Base-by-base conservation (phyloP, 1,284 basidiomycete species). In the Porodaedalea pini region DNA sequence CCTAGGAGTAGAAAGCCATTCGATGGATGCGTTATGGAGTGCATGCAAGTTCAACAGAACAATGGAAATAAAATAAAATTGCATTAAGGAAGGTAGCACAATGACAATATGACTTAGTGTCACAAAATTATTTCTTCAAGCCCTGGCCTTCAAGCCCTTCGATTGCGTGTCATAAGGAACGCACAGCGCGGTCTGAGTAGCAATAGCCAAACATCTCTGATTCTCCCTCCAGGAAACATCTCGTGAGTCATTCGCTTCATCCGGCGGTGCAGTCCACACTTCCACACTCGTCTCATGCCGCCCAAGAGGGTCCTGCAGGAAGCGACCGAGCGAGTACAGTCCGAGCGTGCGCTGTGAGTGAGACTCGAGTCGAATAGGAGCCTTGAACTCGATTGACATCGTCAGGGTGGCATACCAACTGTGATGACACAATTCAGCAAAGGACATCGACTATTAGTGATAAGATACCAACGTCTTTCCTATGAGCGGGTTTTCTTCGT, bases 381-480 rank as follows among this genome's bases (percentile, higher is more conserved):
- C 73, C 62, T 83, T 84, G 72, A 83, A 85, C 62, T 85, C 81
- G 19, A 85, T 62, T 2, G 77, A 73, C 60, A 86, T 70, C 1
- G 75, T 72, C 67, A 86, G 72, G 0, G 85, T 86, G 3, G 83
- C 81, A 63, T 72, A 80, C 83, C 83, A 85, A 41, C 81, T 83
- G 54, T 31, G 17, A 52, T 5, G 39, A 23, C 21, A 39, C 21
- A 52, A 27, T 13, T 41, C 21, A 44, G 39, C 25, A 8, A 44
- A 43, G 15, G 15, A 43, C 21, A 15, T 8, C 1, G 6, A 32
- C 1, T 44, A 19, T 21, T 40, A 11, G 41, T n/a, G 21, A 21
- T 25, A 23, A 13, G 19, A n/a, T 15, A 39, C 62, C 23, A n/a
- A 56, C 53, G 41, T 51, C 4, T 41, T 56, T 11, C 54, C 54